Base-by-base conservation (phyloP, 176 grass and related monocot species). In the Ensete ventricosum region DNA sequence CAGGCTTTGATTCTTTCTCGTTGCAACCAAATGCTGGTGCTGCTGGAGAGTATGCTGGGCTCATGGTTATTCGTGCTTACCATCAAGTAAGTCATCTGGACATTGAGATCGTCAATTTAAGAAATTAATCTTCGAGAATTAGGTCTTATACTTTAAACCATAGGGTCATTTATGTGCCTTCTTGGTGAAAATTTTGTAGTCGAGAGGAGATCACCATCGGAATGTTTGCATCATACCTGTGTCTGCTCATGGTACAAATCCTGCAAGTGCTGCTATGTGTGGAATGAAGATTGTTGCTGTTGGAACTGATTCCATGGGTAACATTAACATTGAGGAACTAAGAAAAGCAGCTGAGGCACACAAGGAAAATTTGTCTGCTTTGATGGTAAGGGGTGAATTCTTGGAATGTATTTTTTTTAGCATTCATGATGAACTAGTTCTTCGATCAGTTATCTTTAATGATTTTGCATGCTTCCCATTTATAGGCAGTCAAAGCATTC, bases 1-100 rank as follows among this genome's bases (percentile, higher is more conserved):
- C 95, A 5, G 95, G 90, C 52, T 99, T 99, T 69, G 95, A 99
- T 83, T 99, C 95, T 62, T 99, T 99, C 91, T 99, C 95, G 55
- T 82, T 99, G 90, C 96, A 99, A 95, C 96, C 96, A 72, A 99
- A 99, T 89, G 91, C 96, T 83, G 96, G 96, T 80, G 96, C 96
- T 79, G 71, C 96, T 50, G 96, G 96, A 70, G 96, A 99, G 80
- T 99, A 99, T 84, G 96, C 96, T 14, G 96, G 96, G 76, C 73
- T 99, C 81, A 99, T 99, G 96, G 96, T 99, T 79, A 99, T 99
- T 77, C 88, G 96, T 87, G 88, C 90, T 68, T 99, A 99, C 86
- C 96, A 91, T 73, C 43, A 53, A 74, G 96, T 91, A 83, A 53
- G 66, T 34, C 57, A 25, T 84, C 63, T 6, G 7, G 14, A 27